Conservation (phyloP, 2,329 filamentous ascomycete species). For the Ophiostoma sp. region DNA sequence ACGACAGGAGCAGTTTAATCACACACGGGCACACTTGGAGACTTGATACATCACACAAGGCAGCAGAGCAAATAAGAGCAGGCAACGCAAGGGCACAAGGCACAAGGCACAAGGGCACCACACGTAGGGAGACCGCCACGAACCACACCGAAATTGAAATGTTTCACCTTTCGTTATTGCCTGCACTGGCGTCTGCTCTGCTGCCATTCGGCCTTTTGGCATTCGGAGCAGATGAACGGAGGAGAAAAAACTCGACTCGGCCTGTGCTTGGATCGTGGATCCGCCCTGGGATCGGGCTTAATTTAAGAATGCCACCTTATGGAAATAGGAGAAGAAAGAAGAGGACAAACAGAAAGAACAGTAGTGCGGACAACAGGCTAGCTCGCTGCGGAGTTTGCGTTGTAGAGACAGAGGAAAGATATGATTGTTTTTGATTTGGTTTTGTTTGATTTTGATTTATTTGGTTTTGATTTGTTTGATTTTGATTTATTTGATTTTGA, state of each 20-base stretch:
- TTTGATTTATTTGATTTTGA: no score
- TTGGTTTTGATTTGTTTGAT: no score
- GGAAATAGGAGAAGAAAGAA: background rate
- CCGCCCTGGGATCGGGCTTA: conserved; percentile 6
- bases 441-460: no score
- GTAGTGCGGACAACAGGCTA: no score
- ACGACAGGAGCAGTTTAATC: no score
- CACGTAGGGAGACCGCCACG: background rate
- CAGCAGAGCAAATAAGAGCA: background rate
- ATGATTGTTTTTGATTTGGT: background rate
- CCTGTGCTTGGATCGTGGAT: conserved; percentile 4
- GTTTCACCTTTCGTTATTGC: background rate
- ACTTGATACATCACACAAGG: background rate
- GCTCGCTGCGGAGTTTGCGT: no score
- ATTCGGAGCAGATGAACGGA: no score
- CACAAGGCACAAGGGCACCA: background rate
- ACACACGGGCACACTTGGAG: no score
- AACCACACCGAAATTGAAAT: background rate
- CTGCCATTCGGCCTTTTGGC: no score
- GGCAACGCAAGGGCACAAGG: background rate
- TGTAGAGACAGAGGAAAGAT: background rate
- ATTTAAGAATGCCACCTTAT: conserved; percentile 7
- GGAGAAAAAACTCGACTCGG: no score
- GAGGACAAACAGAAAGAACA: background rate
- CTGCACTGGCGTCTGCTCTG: no score